Evolutionary conservation across 192 early-diverging fungal species (phyloP), one percentile per base, ranked within the genome.

Genomic region (Linnemannia hyalina): DNA sequence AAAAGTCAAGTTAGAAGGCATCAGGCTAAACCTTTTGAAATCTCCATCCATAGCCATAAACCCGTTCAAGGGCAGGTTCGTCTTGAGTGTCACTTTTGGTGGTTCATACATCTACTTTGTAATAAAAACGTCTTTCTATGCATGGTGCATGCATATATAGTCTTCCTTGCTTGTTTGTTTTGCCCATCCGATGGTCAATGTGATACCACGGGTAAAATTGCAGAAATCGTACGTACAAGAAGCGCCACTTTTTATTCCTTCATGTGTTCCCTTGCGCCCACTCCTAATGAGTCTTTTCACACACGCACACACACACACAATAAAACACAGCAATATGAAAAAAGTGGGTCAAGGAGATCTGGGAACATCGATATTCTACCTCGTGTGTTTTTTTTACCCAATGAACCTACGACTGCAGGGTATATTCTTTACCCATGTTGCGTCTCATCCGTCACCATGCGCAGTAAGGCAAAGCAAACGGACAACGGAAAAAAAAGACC

Each of bases 201-300:
- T 20, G 4, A 22, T 16, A 16, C 49, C 49, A 52, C 18, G 18
- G 16, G 18, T 6, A 22, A 52, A 6, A 52, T 52, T 1, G 44
- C 49, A 6, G 49, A 16, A 52, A 52, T 20, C 11, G 11, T 46
- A 52, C 49, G 49, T 22, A 52, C 18, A 52, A 5, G 18, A 6
- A 18, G 20, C n/a, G n/a, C n/a, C 71, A 70, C 40, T 40, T 70
- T 70, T 70, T 40, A 11, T 70, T 69, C 46, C 70, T 47, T 26
- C 40, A 73, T 5, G 16, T 15, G 35, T 10, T 8, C 6, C 3
- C n/a, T 57, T 57, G n/a, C 55, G 55, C 55, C 55, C 55, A 60
- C 29, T 26, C n/a, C n/a, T 60, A 1, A 26, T 26, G 20, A 52
- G 18, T 8, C n/a, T 26, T 23, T 60, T 60, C 55, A 60, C 55